Evolutionary conservation across 2,329 filamentous ascomycete genomes (phyloP).

Genomic region (Pseudogymnoascus sp.): DNA sequence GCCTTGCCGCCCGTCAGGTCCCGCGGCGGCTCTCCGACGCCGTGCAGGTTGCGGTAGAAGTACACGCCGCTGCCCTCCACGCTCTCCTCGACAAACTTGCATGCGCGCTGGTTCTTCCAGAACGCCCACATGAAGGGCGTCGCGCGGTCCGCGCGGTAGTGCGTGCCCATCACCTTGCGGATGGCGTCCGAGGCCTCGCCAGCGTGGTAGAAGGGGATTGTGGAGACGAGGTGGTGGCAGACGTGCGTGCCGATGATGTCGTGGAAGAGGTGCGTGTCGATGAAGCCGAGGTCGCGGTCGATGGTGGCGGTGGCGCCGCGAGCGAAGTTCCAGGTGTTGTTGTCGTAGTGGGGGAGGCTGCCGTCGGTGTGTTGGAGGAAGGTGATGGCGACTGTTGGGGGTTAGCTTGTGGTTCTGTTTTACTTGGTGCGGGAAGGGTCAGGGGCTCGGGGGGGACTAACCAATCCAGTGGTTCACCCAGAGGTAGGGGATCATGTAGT

Average conservation of each 20-base stretch:
- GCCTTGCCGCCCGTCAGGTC: constrained; percentile 1
- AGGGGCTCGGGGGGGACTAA: constrained; percentile 28
- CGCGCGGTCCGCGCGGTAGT: constrained; percentile 38
- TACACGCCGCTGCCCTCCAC: constrained; percentile 26
- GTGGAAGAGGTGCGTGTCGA: constrained; percentile 54
- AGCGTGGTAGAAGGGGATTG: constrained; percentile 51
- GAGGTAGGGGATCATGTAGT: constrained; percentile 59
- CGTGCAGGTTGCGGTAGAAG: constrained; percentile 24
- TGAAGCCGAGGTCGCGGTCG: constrained; percentile 55
- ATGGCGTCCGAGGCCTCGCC: constrained; percentile 47
- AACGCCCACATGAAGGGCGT: constrained; percentile 24
- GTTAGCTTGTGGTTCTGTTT: constrained; percentile 18
- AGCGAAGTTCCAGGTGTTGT: constrained; percentile 50
- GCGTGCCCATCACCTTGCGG: constrained; percentile 42
- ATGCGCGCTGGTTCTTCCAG: constrained; percentile 23
- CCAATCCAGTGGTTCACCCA: constrained; percentile 64
- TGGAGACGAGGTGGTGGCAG: constrained; percentile 51
- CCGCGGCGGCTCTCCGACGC: not conserved
- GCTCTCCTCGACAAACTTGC: constrained; percentile 25
- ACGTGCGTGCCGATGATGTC: constrained; percentile 56
- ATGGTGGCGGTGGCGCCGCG: constrained; percentile 53
- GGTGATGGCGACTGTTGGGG: constrained; percentile 55
- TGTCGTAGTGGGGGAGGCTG: constrained; percentile 49
- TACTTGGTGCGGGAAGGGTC: not conserved
- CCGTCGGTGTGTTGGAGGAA: constrained; percentile 63